These are phyloP conservation scores for Glomus cerebriforme DNA, from an alignment of 192 early-diverging fungal species.

Conservation along the genomic window DNA sequence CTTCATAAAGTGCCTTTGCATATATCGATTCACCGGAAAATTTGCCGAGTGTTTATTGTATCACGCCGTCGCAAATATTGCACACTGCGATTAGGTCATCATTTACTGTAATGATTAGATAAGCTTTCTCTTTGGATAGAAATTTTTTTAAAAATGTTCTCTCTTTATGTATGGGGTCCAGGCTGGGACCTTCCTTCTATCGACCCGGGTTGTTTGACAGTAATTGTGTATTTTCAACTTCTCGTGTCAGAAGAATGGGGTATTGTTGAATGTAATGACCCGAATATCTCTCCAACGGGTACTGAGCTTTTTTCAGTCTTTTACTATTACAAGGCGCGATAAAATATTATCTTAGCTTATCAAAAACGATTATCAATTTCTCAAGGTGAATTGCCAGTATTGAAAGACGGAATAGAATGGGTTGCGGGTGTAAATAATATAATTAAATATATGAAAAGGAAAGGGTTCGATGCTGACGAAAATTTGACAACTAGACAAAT, in stretches of 20 bases:
- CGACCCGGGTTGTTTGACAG: constrained; percentile 70
- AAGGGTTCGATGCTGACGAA: constrained; percentile 48
- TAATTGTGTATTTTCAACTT: constrained; percentile 64
- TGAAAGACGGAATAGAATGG: constrained; percentile 61
- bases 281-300: constrained; percentile 68
- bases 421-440: constrained; percentile 54
- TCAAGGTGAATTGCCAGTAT: constrained; percentile 71
- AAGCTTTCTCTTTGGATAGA: too few relatives aligned
- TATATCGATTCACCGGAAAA: too few relatives aligned
- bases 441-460: constrained; percentile 47
- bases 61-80: too few relatives aligned
- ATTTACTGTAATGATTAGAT: too few relatives aligned
- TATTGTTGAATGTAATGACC: constrained; percentile 61
- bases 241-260: constrained; percentile 55
- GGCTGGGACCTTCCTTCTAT: constrained; percentile 65
- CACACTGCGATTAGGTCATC: too few relatives aligned
- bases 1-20: too few relatives aligned
- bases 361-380: background rate
- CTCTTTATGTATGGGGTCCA: constrained; percentile 74
- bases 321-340: background rate
- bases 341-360: background rate
- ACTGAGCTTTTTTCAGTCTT: background rate
- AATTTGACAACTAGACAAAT: constrained; percentile 48
- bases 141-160: constrained; percentile 27
- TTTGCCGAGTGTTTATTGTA: too few relatives aligned